Evolutionary conservation across 805 yeast genomes (phyloP), one percentile per base, ranked within the genome.

Genomic region (Hemisphaericaspora nanyangensis): DNA sequence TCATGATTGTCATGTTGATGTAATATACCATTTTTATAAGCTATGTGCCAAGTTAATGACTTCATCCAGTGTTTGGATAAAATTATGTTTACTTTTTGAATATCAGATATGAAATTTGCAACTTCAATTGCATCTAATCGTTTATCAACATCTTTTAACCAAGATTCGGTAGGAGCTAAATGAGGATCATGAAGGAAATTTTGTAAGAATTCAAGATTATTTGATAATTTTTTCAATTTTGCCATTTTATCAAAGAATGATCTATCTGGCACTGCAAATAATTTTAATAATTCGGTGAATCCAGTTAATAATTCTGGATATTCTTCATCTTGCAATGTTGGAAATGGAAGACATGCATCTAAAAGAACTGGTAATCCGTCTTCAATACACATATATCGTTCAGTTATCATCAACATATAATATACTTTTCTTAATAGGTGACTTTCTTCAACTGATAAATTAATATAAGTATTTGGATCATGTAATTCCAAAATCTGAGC

Each of bases 221-320:
- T 19, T 30, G 37, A 35, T 31, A 16, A 34, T 31, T 26, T 24
- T 20, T 42, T 38, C 10, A 42, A 30, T 24, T 30, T 41, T 20
- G 50, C 42, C 26, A 54, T 41, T 36, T 54, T 58, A 31, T 63
- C 63, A 38, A 65, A 65, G 38, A 66, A 65, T 13, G 47, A 48
- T 36, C 59, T 62, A 38, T 61, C 64, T 2, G 72, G 72, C 4
- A 63, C 59, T 2, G 70, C 54, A 48, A 65, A 65, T 13, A 65
- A 55, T 39, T 60, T 55, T 26, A 63, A 58, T 29, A 66, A 49
- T 45, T 65, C 67, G 1, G 60, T 50, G 37, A 66, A 66, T 1
- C 69, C 71, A 15, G 48, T 46, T 10, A 66, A 48, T 11, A 60
- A 46, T 3, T 54, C 49, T 15, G 64, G 56, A 40, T 63, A 60